phyloP scores from a whole-genome alignment of 75 land plant genomes.

The Isoetes taiwanensis region DNA sequence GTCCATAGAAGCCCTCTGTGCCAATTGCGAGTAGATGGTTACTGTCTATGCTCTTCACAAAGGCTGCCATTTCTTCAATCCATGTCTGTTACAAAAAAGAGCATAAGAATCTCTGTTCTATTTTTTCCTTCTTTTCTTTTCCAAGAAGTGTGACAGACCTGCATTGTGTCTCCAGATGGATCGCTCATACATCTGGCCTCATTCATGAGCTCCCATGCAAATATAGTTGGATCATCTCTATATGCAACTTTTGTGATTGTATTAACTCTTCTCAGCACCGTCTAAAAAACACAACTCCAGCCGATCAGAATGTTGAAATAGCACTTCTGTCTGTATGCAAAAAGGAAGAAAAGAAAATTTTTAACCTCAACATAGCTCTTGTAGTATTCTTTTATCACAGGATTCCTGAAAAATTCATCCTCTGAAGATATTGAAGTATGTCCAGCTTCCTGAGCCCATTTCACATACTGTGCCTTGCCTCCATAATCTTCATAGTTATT shows the following conservation, averaged over 20 bases:
- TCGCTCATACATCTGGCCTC: conserved; percentile 67
- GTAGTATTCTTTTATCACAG: conserved; percentile 46
- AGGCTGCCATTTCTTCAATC: conserved; percentile 67
- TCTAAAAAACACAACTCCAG: no score
- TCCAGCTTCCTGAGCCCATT: conserved; percentile 49
- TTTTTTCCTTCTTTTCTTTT: no score
- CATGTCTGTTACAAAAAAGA: conserved; percentile 29
- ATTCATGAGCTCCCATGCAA: conserved; percentile 90
- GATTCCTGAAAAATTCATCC: conserved; percentile 74
- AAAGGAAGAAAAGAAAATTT: neutral
- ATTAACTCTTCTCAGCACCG: conserved; percentile 56
- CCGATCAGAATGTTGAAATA: neutral
- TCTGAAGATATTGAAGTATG: conserved; percentile 14
- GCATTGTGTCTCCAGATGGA: conserved; percentile 39
- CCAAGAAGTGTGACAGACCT: conserved; percentile 31
- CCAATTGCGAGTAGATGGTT: conserved; percentile 57
- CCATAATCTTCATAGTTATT: conserved; percentile 48
- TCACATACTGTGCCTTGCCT: conserved; percentile 49
- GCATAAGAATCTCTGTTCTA: neutral
- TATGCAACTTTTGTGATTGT: conserved; percentile 50
- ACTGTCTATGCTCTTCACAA: conserved; percentile 49
- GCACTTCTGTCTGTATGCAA: neutral
- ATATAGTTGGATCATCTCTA: conserved; percentile 60
- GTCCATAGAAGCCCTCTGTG: conserved; percentile 58
- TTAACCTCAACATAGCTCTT: conserved; percentile 56